Conservation (phyloP, 805 yeast genomes). For the Maudiozyma serrabonitensis region DNA sequence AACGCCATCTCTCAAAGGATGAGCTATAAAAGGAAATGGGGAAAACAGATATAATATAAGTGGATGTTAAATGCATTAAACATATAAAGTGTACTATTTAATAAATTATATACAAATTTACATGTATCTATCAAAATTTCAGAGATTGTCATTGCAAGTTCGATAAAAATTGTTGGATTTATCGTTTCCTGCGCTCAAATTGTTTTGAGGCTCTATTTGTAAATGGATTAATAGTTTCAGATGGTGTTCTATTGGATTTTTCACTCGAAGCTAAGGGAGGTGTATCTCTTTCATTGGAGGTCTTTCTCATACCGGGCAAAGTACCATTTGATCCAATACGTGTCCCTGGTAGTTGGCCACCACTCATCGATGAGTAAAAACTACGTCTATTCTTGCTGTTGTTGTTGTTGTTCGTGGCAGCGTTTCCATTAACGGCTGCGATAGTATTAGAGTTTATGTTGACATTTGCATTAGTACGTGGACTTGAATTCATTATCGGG, state of each 20-base stretch:
- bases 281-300: not conserved
- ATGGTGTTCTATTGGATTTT: not conserved
- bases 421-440: too few relatives aligned
- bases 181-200: slow-evolving; percentile 1
- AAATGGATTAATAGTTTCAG: not conserved
- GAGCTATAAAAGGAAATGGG: not conserved
- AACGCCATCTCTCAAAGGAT: too few relatives aligned
- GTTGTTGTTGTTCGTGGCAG: too few relatives aligned
- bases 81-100: not conserved
- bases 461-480: not conserved
- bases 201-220: not conserved
- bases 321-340: not conserved
- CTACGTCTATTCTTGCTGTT: not conserved
- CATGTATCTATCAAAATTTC: not conserved
- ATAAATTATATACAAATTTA: not conserved
- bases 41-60: not conserved
- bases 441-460: not conserved
- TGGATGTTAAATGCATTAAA: not conserved
- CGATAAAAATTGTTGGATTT: not conserved
- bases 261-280: not conserved
- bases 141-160: not conserved
- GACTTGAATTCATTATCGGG: not conserved
- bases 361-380: not conserved
- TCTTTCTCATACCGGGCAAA: slow-evolving; percentile 4
- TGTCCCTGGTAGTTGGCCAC: not conserved